Evolutionary conservation across 495 filamentous ascomycete species (phyloP).

Genomic region (Astrocystis sublimbata): DNA sequence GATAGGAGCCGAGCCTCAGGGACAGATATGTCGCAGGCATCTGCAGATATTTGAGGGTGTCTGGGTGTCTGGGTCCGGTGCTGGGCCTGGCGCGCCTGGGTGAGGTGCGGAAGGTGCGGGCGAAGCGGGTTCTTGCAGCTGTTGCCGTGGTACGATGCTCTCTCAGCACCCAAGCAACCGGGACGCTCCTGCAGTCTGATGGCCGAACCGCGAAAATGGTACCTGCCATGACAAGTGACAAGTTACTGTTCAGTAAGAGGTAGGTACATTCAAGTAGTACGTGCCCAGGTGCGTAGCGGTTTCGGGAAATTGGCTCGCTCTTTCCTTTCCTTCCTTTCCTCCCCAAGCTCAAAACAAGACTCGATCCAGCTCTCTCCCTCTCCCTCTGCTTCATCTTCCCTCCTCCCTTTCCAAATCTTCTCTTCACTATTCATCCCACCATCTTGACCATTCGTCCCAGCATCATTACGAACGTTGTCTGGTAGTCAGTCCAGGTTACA

Average conservation of each 20-base stretch:
- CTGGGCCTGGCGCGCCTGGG: no score
- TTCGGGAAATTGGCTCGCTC: constrained; percentile 10
- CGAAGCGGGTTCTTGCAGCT: no score
- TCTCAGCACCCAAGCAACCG: constrained; percentile 3
- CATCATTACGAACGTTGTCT: neutral
- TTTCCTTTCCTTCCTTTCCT: neutral
- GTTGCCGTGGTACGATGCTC: constrained; percentile 2
- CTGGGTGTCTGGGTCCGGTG: no score
- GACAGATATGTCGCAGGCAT: no score
- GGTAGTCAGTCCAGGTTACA: neutral
- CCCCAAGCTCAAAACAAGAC: neutral
- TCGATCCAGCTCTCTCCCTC: neutral
- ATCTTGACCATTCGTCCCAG: neutral
- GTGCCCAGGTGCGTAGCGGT: neutral
- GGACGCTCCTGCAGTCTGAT: neutral
- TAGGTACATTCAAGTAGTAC: no score
- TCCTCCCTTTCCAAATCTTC: neutral
- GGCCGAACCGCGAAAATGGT: no score
- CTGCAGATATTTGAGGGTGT: no score
- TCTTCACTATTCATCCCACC: no score
- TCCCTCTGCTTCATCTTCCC: neutral
- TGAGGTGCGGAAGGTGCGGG: constrained; percentile 6
- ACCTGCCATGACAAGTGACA: no score
- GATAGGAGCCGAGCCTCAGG: no score
- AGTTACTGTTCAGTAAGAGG: no score